Conservation (phyloP, 108 stramenopile genomes). For the Conticribra weissflogii region DNA sequence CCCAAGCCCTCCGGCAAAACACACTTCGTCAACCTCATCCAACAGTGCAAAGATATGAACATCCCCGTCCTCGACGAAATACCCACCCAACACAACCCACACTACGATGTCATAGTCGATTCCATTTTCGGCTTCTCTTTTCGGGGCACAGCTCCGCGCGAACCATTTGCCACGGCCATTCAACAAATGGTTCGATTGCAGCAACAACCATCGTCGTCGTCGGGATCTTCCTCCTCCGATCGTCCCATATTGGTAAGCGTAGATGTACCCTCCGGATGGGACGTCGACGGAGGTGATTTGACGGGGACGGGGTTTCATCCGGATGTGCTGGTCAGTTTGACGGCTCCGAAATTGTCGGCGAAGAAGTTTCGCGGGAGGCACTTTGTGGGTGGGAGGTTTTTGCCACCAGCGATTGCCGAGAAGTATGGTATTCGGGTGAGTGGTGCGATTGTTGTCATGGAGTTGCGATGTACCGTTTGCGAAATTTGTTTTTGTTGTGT, state of each 20-base stretch:
- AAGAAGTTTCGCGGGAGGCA: slow-evolving; percentile 81
- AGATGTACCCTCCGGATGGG: slow-evolving; percentile 97
- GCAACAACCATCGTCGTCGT: slow-evolving; percentile 12
- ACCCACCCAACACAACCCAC: slow-evolving; percentile 25
- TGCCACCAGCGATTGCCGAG: slow-evolving; percentile 78
- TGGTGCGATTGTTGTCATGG: not conserved
- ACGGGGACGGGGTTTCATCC: slow-evolving; percentile 65
- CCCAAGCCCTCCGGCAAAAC: slow-evolving; percentile 73
- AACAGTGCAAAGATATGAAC: slow-evolving; percentile 86
- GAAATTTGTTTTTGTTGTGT: too few species aligned
- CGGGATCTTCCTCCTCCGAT: slow-evolving; percentile 7
- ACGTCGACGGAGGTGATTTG: slow-evolving; percentile 80
- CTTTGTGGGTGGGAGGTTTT: slow-evolving; percentile 93
- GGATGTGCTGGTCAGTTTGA: slow-evolving; percentile 87
- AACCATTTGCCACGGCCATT: slow-evolving; percentile 90
- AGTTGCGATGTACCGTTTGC: too few species aligned
- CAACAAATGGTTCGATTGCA: slow-evolving; percentile 56
- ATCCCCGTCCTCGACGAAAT: slow-evolving; percentile 71
- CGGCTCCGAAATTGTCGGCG: slow-evolving; percentile 90
- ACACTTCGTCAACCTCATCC: slow-evolving; percentile 85
- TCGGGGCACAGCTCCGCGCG: slow-evolving; percentile 73
- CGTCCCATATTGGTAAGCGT: slow-evolving; percentile 84
- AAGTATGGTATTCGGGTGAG: slow-evolving; percentile 80
- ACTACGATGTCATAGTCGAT: slow-evolving; percentile 90
- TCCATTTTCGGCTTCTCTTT: slow-evolving; percentile 98